Evolutionary conservation across 2,329 filamentous ascomycete genomes (phyloP), one percentile per base, ranked within the genome.

Genomic region (Ceratocystis papillata): DNA sequence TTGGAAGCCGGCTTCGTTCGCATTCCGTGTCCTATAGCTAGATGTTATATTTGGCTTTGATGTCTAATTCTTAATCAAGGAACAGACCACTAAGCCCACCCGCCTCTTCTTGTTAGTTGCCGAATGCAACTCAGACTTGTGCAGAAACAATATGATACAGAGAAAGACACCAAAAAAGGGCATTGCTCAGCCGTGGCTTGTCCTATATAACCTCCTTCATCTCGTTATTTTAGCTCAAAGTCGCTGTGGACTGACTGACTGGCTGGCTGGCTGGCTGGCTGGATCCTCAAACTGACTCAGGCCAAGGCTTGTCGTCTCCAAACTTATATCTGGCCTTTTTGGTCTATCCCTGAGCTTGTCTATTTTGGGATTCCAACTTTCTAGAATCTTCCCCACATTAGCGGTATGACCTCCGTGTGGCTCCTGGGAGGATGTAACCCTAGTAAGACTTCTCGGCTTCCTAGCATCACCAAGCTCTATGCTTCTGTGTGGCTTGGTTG

Each of bases 271-370:
- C 7, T 41, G 48, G 37, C 28, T 28, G 28, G 28, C 63, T 30
- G 53, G 28, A 28, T 28, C 28, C 28, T 28, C 28, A 28, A 66
- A 50, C 62, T 63, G 55, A 59, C 33, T 62, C 22, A 48, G 20
- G 60, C 60, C 41, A 44, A 25, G 20, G 12, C 53, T 28, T 28
- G 28, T 28, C 25, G 48, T 53, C 48, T 53, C 25, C 20, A 41
- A 63, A 63, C 50, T 37, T 63, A 63, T 66, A 66, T 66, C 60
- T 66, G 65, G 53, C 65, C 65, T 66, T 12, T 66, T 63, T 50
- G 37, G 17, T 2, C 7, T 6, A 63, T 46, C 61, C 61, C 62
- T 55, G 61, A 50, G 33, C 17, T 15, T 48, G 59, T 50, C 65
- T 66, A 66, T 63, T 66, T 66, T 60, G 17, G 55, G 60, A 66